A percentile compares a stretch with the other conserved stretches of the same genome.
phyloP scores from a whole-genome alignment of 2,329 filamentous ascomycete genomes.

The Nemania sp. region DNA sequence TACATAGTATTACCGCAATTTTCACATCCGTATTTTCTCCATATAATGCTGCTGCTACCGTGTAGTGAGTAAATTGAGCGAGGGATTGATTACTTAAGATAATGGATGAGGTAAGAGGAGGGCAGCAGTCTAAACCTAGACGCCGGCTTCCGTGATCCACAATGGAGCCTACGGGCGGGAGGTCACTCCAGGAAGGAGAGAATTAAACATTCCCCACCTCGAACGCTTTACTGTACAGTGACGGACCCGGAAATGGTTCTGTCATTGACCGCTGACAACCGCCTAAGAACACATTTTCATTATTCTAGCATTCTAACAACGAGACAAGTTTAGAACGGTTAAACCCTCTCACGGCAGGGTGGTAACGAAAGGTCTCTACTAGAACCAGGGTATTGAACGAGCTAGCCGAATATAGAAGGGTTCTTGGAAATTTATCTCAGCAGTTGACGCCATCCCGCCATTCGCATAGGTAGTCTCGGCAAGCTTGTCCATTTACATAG shows the following conservation, averaged over 20 bases:
- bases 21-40: background rate
- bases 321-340: background rate
- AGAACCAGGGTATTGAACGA: background rate
- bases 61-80: background rate
- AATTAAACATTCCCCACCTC: constrained; percentile 36
- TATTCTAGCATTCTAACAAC: background rate
- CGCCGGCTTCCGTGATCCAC: constrained; percentile 4
- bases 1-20: background rate
- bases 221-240: constrained; percentile 9
- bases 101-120: background rate
- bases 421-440: background rate
- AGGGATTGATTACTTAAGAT: background rate
- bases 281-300: background rate
- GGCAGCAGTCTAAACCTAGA: background rate
- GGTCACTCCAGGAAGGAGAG: background rate
- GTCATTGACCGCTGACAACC: constrained; percentile 30
- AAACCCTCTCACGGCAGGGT: background rate
- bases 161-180: constrained; percentile 1
- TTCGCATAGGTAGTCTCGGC: background rate
- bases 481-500: background rate
- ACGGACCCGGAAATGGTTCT: constrained; percentile 21
- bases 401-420: background rate
- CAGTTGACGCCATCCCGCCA: background rate
- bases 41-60: background rate
- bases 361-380: background rate